Conservation (phyloP, 1,284 basidiomycete genomes). For the Vanrija pseudolonga region DNA sequence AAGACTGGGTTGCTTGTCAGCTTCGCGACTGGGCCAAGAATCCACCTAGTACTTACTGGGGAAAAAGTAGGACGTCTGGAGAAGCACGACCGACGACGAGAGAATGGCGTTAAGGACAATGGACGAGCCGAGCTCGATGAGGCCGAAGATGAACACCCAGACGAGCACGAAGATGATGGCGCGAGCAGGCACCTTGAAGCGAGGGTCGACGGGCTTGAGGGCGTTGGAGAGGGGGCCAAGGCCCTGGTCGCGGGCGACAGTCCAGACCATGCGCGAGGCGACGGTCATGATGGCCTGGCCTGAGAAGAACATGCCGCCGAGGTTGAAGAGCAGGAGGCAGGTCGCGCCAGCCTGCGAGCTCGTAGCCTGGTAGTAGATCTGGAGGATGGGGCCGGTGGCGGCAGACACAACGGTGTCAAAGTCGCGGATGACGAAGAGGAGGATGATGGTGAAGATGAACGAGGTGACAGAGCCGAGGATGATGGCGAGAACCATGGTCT, state of each 20-base stretch:
- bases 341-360: conserved; percentile 20
- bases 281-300: conserved; percentile 57
- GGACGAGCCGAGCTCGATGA: conserved; percentile 54
- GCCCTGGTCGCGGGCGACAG: conserved; percentile 65
- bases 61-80: conserved; percentile 32
- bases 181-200: conserved; percentile 2
- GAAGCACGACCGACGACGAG: conserved; percentile 28
- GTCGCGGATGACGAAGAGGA: conserved; percentile 25
- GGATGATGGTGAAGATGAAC: conserved; percentile 41
- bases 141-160: conserved; percentile 14
- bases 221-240: conserved; percentile 55
- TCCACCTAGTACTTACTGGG: neutral
- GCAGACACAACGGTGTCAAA: conserved; percentile 6
- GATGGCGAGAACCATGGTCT: conserved; percentile 37
- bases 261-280: conserved; percentile 63
- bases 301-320: conserved; percentile 42
- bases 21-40: neutral
- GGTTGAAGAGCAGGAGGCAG: conserved; percentile 50
- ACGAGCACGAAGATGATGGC: conserved; percentile 50
- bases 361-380: conserved; percentile 28
- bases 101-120: conserved; percentile 52
- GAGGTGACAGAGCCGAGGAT: conserved; percentile 25
- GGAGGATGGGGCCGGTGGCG: conserved; percentile 9
- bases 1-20: conserved; percentile 7
- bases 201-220: conserved; percentile 54